phyloP scores from a whole-genome alignment of 306 rosid genomes.

The Ormosia emarginata region DNA sequence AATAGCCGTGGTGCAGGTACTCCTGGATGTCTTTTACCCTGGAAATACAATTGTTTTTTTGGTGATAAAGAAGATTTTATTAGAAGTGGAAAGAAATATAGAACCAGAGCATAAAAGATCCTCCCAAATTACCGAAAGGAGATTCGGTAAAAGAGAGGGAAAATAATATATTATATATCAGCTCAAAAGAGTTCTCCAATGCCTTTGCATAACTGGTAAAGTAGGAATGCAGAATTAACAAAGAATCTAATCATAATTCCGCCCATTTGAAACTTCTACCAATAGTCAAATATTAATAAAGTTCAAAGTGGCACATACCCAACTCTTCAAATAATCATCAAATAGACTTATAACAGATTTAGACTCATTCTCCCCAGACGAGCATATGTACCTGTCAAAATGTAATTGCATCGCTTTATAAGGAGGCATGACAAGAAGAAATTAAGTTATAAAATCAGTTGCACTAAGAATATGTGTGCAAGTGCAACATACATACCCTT shows the following conservation, averaged over 20 bases:
- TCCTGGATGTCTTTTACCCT: conserved; percentile 70
- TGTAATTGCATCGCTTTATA: conserved; percentile 1
- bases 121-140: background rate
- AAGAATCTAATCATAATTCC: background rate
- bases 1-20: conserved; percentile 71
- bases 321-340: conserved; percentile 67
- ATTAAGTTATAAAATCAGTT: conserved; percentile 14
- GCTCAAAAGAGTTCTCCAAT: background rate
- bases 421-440: background rate
- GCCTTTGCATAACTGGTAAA: background rate
- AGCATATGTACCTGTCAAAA: conserved; percentile 73
- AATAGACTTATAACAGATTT: conserved; percentile 66
- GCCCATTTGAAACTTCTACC: background rate
- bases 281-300: background rate
- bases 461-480: background rate
- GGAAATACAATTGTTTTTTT: conserved; percentile 1
- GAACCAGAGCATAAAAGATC: background rate
- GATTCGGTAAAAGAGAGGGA: background rate
- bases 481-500: conserved; percentile 63
- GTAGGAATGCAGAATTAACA: background rate
- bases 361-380: conserved; percentile 73
- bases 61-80: background rate
- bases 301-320: conserved; percentile 56
- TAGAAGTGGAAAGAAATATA: background rate
- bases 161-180: background rate